Evolutionary conservation across 2,329 filamentous ascomycete genomes (phyloP).

Genomic region (Aspergillus sp.): DNA sequence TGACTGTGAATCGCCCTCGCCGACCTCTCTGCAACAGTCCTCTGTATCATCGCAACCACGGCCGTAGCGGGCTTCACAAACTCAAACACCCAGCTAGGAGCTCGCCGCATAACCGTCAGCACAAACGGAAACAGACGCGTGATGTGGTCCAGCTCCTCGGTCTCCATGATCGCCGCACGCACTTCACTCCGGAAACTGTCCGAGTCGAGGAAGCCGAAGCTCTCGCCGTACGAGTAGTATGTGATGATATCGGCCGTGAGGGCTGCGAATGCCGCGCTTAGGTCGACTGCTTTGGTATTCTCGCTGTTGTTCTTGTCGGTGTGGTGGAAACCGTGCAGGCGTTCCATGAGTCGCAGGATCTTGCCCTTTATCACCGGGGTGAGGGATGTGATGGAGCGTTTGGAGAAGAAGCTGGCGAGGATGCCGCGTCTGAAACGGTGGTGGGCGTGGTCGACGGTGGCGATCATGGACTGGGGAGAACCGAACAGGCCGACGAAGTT

Average conservation of each 20-base stretch:
- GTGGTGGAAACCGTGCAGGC: background rate
- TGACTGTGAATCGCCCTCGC: background rate
- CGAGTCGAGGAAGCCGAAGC: background rate
- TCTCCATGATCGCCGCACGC: background rate
- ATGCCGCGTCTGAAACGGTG: slow-evolving; percentile 32
- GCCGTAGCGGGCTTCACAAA: background rate
- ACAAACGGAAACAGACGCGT: background rate
- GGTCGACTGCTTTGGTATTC: background rate
- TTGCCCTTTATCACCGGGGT: background rate
- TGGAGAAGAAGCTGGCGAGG: slow-evolving; percentile 46
- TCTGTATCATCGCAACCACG: background rate
- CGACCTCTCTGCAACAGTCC: background rate
- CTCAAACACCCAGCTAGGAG: background rate
- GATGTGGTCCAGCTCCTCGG: background rate
- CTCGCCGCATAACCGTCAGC: background rate
- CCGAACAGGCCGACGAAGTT: background rate
- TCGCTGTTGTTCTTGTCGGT: background rate
- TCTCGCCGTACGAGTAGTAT: slow-evolving; percentile 2
- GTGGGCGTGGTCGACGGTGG: background rate
- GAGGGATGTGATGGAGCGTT: background rate
- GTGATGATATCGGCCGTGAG: slow-evolving; percentile 11
- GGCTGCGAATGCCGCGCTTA: background rate
- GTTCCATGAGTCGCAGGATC: background rate
- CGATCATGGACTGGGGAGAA: background rate
- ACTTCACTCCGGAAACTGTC: background rate